Evolutionary conservation across 2,329 filamentous ascomycete species (phyloP), one percentile per base, ranked within the genome.

Genomic region (Bertia moriformis): DNA sequence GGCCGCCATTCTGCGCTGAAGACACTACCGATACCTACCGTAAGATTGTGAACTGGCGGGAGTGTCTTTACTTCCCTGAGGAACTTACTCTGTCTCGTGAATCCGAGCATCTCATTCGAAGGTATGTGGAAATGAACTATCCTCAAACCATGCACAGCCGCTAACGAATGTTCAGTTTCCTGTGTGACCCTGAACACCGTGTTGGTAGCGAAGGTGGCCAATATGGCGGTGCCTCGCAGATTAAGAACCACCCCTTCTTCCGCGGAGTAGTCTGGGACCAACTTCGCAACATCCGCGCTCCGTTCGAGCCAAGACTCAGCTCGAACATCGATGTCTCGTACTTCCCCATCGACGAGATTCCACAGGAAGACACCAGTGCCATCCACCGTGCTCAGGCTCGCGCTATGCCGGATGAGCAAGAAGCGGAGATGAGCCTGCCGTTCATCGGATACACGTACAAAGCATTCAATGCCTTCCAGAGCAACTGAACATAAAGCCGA

Each of bases 1-100:
- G 83, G 79, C 82, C 82, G 38, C 83, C 83, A 38, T 87, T 88
- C 66, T 86, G 80, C 55, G 80, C 81, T 5, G 80, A 86, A 51
- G 78, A 85, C 53, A 71, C 77, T 10, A 78, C 80, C 51, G 81
- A 86, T 53, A 85, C 80, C 5, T 86, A 86, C 58, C 73, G 80
- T 37, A 86, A 86, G 65, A 86, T 86, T 53, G 77, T 85, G 44
- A 82, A 84, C 58, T 86, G 81, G 80, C 75, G 73, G 20, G 70
- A 80, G 45, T 76, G 79, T 47, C 61, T 86, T 14, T 81, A 83
- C 55, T 85, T 86, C 61, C 81, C 81, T 1, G 78, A 82, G 38
- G 81, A 86, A 56, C 69, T 83, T 47, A 72, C 76, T 45, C 63
- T 85, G 27, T 75, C 76, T 37, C 67, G 67, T 17, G 77, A 83